Base-by-base conservation (phyloP, 768 basidiomycete species). In the Xerocomellus amylosporus region DNA sequence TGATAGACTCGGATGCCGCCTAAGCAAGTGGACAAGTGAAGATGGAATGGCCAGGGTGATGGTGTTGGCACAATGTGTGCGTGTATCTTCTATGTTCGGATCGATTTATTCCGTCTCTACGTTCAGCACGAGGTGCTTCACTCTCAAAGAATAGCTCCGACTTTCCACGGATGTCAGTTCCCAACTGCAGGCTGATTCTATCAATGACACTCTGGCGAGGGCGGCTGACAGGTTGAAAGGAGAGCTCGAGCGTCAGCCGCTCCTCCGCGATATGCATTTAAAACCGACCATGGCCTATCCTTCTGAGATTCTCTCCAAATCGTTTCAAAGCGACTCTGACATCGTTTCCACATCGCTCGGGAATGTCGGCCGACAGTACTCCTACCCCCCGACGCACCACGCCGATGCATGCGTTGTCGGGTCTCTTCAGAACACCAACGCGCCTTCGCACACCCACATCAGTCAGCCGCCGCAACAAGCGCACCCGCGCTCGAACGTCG, bases 41-140 rank as follows among this genome's bases (percentile, higher is more conserved):
- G 28, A 65, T 77, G 14, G 76, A 75, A 55, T 77, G 75, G 75
- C 74, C 75, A 8, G 41, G 51, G 75, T 68, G 10, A 51, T 75
- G 53, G 43, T 56, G 31, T 34, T 61, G 47, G 58, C 56, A 60
- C 54, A 59, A 10, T 39, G 38, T 12, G 19, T 12, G 8, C 1
- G 17, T n/a, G 17, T 37, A 8, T n/a, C 30, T 10, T 10, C 9
- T 30, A 10, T 30, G 30, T 9, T 10, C 10, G 30, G 10, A 30
- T 30, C 10, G 36, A 37, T 37, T 37, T 17, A 37, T 17, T 15
- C 13, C 20, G 36, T n/a, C 15, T 37, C 30, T 30, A 37, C 17
- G 19, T 31, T 8, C 19, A 20, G 12, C 30, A 46, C 14, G 17
- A 31, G 15, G 17, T 34, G 8, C 34, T 15, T 34, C 24, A n/a